Evolutionary conservation across 441 rosid species (phyloP).

Genomic region (Erysimum cheiri): DNA sequence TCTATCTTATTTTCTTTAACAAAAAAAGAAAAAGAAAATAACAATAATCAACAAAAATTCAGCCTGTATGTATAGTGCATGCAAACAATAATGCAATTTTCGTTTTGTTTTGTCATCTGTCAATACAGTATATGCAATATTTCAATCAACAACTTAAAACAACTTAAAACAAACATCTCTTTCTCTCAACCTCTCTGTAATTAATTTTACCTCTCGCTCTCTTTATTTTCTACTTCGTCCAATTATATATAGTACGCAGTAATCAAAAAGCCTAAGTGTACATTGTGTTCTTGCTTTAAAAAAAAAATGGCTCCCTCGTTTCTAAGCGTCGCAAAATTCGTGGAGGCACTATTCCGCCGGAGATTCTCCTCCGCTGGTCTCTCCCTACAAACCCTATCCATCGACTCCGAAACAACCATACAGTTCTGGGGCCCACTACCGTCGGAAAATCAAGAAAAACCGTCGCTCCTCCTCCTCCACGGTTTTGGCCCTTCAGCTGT

Average conservation of each 20-base stretch:
- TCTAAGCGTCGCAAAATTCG: slow-evolving; percentile 57
- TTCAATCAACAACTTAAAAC: not conserved
- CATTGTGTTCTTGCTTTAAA: not conserved
- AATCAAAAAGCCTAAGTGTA: not conserved
- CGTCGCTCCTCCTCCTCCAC: slow-evolving; percentile 67
- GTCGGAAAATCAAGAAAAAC: slow-evolving; percentile 41
- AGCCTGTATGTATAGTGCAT: not conserved
- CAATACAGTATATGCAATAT: slow-evolving; percentile 5
- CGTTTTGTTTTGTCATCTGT: no score
- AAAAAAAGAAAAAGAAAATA: not conserved
- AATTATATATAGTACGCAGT: not conserved
- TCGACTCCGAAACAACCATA: slow-evolving; percentile 59
- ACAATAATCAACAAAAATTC: slow-evolving; percentile 5
- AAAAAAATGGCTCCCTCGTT: slow-evolving; percentile 46
- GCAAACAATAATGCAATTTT: not conserved
- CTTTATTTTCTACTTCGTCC: not conserved
- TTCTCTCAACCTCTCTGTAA: not conserved
- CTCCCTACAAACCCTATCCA: slow-evolving; percentile 46
- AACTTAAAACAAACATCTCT: not conserved
- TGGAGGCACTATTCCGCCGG: slow-evolving; percentile 61
- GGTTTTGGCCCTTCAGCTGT: slow-evolving; percentile 83
- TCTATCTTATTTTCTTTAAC: not conserved
- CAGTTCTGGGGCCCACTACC: slow-evolving; percentile 71
- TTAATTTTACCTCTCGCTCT: not conserved
- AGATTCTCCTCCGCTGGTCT: slow-evolving; percentile 70